Evolutionary conservation across 768 basidiomycete genomes (phyloP).

Genomic region (Suillus paluster): DNA sequence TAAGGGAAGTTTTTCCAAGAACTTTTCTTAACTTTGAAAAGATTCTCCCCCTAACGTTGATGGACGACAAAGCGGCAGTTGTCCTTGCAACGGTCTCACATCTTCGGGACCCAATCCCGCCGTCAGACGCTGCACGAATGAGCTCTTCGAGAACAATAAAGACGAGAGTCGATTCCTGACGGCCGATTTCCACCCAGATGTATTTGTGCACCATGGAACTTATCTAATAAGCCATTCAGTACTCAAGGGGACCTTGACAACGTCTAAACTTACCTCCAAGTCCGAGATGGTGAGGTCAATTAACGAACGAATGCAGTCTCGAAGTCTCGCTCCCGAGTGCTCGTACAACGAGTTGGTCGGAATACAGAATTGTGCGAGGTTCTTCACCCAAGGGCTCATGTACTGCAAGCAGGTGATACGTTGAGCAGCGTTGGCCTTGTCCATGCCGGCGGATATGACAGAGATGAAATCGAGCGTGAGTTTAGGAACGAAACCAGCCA

Average conservation of each 20-base stretch:
- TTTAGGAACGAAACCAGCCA: constrained; percentile 77
- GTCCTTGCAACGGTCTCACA: constrained; percentile 80
- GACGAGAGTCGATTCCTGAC: constrained; percentile 65
- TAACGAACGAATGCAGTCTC: constrained; percentile 81
- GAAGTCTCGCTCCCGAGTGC: constrained; percentile 71
- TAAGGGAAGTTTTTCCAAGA: constrained; percentile 71
- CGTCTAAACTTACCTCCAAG: constrained; percentile 55
- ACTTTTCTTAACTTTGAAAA: constrained; percentile 81
- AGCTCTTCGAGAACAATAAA: constrained; percentile 83
- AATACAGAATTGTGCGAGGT: constrained; percentile 72
- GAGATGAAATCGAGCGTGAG: constrained; percentile 87
- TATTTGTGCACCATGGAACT: constrained; percentile 68
- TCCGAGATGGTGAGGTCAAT: constrained; percentile 76
- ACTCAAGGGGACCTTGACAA: constrained; percentile 3
- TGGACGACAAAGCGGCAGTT: constrained; percentile 73
- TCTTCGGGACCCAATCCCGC: constrained; percentile 73
- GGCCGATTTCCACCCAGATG: constrained; percentile 79
- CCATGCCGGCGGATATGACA: constrained; percentile 77
- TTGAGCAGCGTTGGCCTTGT: constrained; percentile 49
- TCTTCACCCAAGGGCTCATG: constrained; percentile 88
- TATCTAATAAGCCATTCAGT: constrained; percentile 49
- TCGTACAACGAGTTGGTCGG: constrained; percentile 72
- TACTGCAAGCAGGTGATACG: constrained; percentile 80
- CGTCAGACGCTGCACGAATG: constrained; percentile 81
- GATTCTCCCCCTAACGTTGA: constrained; percentile 77